Base-by-base conservation (phyloP, 1,284 basidiomycete genomes). In the Ganoderma boninense region DNA sequence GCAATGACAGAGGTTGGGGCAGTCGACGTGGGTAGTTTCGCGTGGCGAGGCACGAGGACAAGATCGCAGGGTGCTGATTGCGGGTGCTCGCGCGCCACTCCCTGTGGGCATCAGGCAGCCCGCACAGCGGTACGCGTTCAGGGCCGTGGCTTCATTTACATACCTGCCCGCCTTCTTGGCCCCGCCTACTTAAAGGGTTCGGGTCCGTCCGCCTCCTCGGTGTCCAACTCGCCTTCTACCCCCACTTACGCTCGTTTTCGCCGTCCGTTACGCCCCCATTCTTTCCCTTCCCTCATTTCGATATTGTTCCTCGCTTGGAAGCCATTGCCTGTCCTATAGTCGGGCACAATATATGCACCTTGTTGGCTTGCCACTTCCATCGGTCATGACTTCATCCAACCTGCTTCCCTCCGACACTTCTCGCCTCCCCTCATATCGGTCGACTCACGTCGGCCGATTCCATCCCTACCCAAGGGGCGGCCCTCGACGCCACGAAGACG, bases 371-470 rank as follows among this genome's bases (percentile, higher is more conserved):
- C 10, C 8, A 38, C 32, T 29, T 54, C 59, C 65, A 10, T 54
- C 44, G 43, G 44, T 49, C 65, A 61, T 61, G 65, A 38, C 57
- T 60, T 60, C 57, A n/a, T n/a, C 35, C 38, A 23, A 10, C 35
- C 57, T 38, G 38, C 35, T 35, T n/a, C 11, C 57, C n/a, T 40
- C 20, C 56, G 43, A 46, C 62, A 5, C 43, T 35, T 66, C 68
- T 40, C 74, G 74, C 57, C 62, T 75, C 29, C 74, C 74, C 4
- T 56, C 74, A 23, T 75, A 75, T 60, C 71, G 74, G 44, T 63
- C 18, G 16, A 62, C 71, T 10, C 72, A 75, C 23, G 57, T 73
- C 10, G 63, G 67, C 2, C 67, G 74, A 23, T 75, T 66, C 29
- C 74, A 75, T 62, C 74, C 74, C 32, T 75, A 75, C 26, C 72